These are phyloP conservation scores for Pleurotus platypus DNA, from an alignment of 768 basidiomycete species.

Conservation along the genomic window DNA sequence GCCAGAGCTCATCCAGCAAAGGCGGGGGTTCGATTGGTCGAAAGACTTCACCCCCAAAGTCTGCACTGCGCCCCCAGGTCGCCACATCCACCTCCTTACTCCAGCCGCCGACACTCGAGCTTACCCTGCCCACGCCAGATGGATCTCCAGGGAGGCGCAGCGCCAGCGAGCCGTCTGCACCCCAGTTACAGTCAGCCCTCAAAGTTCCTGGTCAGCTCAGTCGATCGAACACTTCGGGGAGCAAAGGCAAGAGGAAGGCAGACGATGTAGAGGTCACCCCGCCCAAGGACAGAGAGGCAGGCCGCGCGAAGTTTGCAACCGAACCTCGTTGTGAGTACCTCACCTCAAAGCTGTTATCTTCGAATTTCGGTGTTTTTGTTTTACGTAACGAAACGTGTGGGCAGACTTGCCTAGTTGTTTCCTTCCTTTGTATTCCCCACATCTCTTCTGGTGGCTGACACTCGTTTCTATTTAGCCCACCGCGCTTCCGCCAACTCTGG, in stretches of 20 bases:
- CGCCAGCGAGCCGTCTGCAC: neutral
- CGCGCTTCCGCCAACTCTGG: constrained; percentile 44
- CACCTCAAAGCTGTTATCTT: constrained; percentile 11
- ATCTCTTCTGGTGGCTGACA: constrained; percentile 14
- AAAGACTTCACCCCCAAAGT: constrained; percentile 3
- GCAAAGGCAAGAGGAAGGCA: constrained; percentile 68
- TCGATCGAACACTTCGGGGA: neutral
- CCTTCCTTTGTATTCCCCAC: neutral
- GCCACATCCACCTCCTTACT: constrained; percentile 28
- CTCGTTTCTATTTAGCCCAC: constrained; percentile 35
- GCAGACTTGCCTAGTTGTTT: neutral
- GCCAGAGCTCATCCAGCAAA: neutral
- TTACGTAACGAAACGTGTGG: constrained; percentile 6
- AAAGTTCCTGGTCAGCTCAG: constrained; percentile 3
- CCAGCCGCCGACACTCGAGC: constrained; percentile 32
- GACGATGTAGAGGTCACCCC: constrained; percentile 60
- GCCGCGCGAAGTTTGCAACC: constrained; percentile 58
- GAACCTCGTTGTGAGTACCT: constrained; percentile 55
- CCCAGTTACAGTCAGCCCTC: neutral
- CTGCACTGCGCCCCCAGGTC: constrained; percentile 15
- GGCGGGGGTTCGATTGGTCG: neutral
- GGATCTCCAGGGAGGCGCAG: constrained; percentile 20
- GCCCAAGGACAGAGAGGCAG: constrained; percentile 50
- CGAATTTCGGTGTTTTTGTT: constrained; percentile 13
- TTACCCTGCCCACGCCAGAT: constrained; percentile 39